Percentiles rank a stretch among this genome's conserved stretches.
Conservation (phyloP, 495 filamentous ascomycete genomes). For the Evernia prunastri region DNA sequence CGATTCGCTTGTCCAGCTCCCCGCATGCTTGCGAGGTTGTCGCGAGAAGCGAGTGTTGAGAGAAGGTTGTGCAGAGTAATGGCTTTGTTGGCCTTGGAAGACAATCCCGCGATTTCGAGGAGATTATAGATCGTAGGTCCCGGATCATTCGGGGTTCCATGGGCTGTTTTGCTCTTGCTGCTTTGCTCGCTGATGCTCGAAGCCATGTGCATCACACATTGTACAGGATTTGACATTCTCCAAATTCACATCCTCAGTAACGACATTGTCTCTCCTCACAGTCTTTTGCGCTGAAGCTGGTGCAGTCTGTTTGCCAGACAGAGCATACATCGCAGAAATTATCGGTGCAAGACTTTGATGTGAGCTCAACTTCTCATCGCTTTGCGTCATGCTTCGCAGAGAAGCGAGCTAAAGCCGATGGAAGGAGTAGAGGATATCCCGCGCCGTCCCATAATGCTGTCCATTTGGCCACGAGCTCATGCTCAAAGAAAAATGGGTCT, state of each 20-base stretch:
- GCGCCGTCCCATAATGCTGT: slow-evolving; percentile 1
- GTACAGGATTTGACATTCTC: slow-evolving; percentile 14
- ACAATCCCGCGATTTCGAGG: neutral
- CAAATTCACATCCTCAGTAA: slow-evolving; percentile 6
- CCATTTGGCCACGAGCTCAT: slow-evolving; percentile 7
- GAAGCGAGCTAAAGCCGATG: slow-evolving; percentile 32
- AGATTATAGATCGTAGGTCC: neutral
- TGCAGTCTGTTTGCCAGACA: slow-evolving; percentile 33
- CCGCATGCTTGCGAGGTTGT: neutral
- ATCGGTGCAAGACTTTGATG: slow-evolving; percentile 37
- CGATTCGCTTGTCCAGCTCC: neutral
- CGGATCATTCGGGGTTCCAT: neutral
- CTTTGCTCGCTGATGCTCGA: slow-evolving; percentile 32
- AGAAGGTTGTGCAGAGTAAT: neutral
- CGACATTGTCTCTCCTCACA: slow-evolving; percentile 8
- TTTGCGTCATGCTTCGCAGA: slow-evolving; percentile 32
- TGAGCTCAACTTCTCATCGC: slow-evolving; percentile 41
- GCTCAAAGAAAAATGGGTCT: slow-evolving; percentile 24
- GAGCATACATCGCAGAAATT: slow-evolving; percentile 20
- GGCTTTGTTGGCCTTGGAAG: neutral
- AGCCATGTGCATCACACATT: slow-evolving; percentile 10
- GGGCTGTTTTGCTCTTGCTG: slow-evolving; percentile 26
- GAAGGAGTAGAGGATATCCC: slow-evolving; percentile 35
- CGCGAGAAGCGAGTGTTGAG: neutral
- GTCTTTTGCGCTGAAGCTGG: slow-evolving; percentile 19